Evolutionary conservation across 1,284 basidiomycete genomes (phyloP).

Genomic region (Lignosus rhinocerotis): DNA sequence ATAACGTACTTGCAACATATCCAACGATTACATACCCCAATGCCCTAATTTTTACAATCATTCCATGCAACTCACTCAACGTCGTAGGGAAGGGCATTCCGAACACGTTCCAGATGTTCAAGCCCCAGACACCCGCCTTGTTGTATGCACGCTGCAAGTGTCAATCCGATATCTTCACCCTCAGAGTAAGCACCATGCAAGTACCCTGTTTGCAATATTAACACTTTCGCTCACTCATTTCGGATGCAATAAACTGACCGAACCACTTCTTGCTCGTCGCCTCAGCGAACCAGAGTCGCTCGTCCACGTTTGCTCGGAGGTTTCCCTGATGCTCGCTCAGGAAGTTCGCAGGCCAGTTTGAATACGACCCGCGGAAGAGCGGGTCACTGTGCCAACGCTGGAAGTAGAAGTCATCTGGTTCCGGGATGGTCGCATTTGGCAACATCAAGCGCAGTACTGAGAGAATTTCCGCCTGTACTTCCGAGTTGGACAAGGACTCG

Average conservation of each 20-base stretch:
- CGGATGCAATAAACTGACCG: constrained; percentile 36
- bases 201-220: constrained; percentile 27
- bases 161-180: constrained; percentile 29
- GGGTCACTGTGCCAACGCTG: constrained; percentile 58
- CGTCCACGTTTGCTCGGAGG: constrained; percentile 51
- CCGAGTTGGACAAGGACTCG: constrained; percentile 48
- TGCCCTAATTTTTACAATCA: too few species aligned
- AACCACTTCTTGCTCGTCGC: constrained; percentile 59
- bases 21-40: too few species aligned
- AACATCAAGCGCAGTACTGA: constrained; percentile 59
- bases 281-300: constrained; percentile 62
- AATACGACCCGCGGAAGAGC: constrained; percentile 65
- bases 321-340: constrained; percentile 53
- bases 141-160: constrained; percentile 29
- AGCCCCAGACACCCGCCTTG: constrained; percentile 25
- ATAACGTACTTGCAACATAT: too few species aligned
- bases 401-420: constrained; percentile 55
- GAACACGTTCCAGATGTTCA: constrained; percentile 30
- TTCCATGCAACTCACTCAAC: neutral
- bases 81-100: constrained; percentile 32
- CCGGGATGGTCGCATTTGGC: constrained; percentile 51
- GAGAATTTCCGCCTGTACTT: constrained; percentile 56
- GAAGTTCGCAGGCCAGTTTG: constrained; percentile 67
- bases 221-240: neutral
- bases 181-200: constrained; percentile 41